These are phyloP conservation scores for Monosporozyma aquatica DNA, from an alignment of 805 yeast genomes.

Conservation along the genomic window DNA sequence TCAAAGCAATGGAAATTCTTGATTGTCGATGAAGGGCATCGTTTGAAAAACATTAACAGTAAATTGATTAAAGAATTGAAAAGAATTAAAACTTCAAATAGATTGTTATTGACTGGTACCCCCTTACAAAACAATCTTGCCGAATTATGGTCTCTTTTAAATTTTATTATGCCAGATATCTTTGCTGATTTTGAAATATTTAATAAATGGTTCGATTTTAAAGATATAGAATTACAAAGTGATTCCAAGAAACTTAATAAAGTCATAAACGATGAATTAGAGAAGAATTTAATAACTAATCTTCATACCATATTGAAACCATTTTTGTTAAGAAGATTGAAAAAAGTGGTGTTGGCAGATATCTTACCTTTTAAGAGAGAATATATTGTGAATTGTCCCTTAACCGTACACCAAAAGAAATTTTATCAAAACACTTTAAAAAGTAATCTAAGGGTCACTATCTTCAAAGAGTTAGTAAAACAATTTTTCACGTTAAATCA, in stretches of 20 bases:
- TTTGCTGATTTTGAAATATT: conserved; percentile 84
- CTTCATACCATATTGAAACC: conserved; percentile 86
- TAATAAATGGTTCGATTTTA: conserved; percentile 90
- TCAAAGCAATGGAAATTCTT: conserved; percentile 65
- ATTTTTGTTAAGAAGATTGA: conserved; percentile 73
- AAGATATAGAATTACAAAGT: conserved; percentile 38
- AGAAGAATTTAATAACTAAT: conserved; percentile 58
- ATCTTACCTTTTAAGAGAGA: conserved; percentile 84
- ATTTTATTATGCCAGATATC: conserved; percentile 86
- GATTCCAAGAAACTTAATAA: conserved; percentile 27
- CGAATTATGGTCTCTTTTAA: conserved; percentile 86
- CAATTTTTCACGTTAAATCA: conserved; percentile 42
- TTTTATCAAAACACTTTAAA: conserved; percentile 47
- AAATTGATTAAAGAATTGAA: conserved; percentile 64
- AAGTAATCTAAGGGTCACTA: conserved; percentile 35
- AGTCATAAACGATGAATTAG: conserved; percentile 48
- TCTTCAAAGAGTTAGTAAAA: conserved; percentile 40
- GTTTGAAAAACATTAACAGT: conserved; percentile 79
- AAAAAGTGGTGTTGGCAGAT: conserved; percentile 55
- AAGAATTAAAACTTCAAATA: conserved; percentile 52
- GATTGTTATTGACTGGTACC: conserved; percentile 87
- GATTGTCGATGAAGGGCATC: conserved; percentile 93
- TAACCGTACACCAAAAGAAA: conserved; percentile 55
- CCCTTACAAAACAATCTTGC: conserved; percentile 86
- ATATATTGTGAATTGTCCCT: conserved; percentile 65